Evolutionary conservation across 2,329 filamentous ascomycete species (phyloP), one percentile per base, ranked within the genome.

Genomic region (Paecilomyces dactylethromorphus): DNA sequence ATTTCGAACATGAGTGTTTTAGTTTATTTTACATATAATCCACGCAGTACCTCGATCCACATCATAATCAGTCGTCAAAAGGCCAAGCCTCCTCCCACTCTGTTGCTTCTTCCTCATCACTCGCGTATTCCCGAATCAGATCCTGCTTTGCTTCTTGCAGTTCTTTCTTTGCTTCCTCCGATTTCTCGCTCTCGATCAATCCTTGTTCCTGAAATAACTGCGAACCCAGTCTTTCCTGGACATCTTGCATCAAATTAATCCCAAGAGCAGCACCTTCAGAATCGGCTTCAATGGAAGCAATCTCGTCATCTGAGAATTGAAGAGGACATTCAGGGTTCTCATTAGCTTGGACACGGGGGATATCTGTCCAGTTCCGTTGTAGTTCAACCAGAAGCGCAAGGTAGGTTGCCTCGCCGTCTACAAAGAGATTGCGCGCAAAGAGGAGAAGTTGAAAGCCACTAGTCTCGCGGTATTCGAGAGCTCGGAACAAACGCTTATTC

Each of bases 351-450:
- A 65, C 62, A 26, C 60, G 59, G n/a, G 69, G 62, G 52, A 70
- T 59, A 22, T 45, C 58, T 10, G 56, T 31, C 68, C 70, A 71
- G 24, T 60, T 64, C 54, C 60, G 18, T 55, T 72, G 63, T n/a
- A 71, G 58, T 49, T 71, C 64, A 15, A 60, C 66, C 8, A 71
- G 33, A 12, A 39, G 33, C 4, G 33, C 12, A 3, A 39, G 33
- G 39, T 63, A 75, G 8, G 63, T 59, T 45, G 64, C 69, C 60
- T 75, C 72, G 21, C 71, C 71, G 56, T 74, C 69, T 15, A 73
- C 63, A 53, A 74, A 65, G 26, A 74, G 61, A 54, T 71, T 73
- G 11, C 67, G 67, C 8, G 68, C 69, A 53, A 73, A 56, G 6
- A 71, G 62, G 26, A 75, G 64, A 51, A 74, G 59, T 3, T 66